A percentile compares a stretch with the other conserved stretches of the same genome.
phyloP scores from a whole-genome alignment of 352 stramenopile species.

The Albugo laibachii region DNA sequence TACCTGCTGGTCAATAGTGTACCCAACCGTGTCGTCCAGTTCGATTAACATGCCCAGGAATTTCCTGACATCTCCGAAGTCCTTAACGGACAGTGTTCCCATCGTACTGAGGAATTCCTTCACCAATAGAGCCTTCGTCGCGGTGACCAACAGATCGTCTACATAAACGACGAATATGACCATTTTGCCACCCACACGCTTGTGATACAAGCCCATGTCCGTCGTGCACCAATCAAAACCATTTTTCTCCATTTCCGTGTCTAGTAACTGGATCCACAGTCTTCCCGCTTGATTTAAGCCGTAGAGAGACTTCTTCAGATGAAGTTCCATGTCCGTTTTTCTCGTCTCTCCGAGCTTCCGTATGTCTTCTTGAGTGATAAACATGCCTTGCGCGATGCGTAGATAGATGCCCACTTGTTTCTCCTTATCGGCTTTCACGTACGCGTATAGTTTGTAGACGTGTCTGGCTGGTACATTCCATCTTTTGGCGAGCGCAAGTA shows the following conservation, averaged over 20 bases:
- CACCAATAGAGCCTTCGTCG: neutral
- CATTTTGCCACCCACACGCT: neutral
- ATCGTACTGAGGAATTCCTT: neutral
- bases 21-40: neutral
- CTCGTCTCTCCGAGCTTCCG: too few species aligned
- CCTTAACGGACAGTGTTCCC: neutral
- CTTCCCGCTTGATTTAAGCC: conserved; percentile 1
- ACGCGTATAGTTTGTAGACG: neutral
- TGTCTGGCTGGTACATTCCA: conserved; percentile 1
- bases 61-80: neutral
- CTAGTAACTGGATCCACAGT: conserved; percentile 2
- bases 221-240: neutral
- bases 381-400: neutral
- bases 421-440: conserved; percentile 1
- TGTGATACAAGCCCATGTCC: neutral
- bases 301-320: conserved; percentile 4
- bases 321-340: neutral
- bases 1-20: neutral
- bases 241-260: neutral
- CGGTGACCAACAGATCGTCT: neutral
- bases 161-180: neutral
- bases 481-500: neutral
- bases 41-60: neutral
- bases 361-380: too few species aligned
- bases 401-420: conserved; percentile 3